A percentile compares a stretch with the other conserved stretches of the same genome.
These are phyloP conservation scores for Hypericum perforatum DNA, from an alignment of 345 rosid species.

Conservation along the genomic window DNA sequence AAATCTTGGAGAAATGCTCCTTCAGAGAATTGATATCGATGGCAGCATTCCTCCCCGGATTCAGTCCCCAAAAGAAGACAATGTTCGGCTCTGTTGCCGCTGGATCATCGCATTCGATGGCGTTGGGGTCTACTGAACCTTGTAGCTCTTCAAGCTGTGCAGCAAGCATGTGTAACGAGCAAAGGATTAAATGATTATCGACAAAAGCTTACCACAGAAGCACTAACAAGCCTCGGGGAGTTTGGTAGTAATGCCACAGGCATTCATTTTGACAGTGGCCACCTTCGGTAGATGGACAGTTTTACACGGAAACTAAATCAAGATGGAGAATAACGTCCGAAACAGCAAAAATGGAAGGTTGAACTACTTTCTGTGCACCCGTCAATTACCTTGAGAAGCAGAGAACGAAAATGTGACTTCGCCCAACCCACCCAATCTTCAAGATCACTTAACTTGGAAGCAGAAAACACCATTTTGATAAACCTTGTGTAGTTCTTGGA, in stretches of 20 bases:
- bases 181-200: too few species aligned
- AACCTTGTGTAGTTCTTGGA: constrained; percentile 34
- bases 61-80: constrained; percentile 44
- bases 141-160: constrained; percentile 43
- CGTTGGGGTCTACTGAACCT: constrained; percentile 48
- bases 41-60: constrained; percentile 19
- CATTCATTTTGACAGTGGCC: too few species aligned
- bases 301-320: too few species aligned
- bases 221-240: constrained; percentile 1
- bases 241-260: too few species aligned
- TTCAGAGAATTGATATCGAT: constrained; percentile 24
- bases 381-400: constrained; percentile 35
- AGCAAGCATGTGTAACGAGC: neutral
- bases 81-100: constrained; percentile 24
- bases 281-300: too few species aligned
- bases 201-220: too few species aligned
- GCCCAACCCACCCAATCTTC: constrained; percentile 62
- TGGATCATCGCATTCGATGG: constrained; percentile 33
- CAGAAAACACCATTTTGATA: constrained; percentile 37
- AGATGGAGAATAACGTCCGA: too few species aligned
- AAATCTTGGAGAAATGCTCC: constrained; percentile 32
- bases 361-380: neutral
- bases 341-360: neutral
- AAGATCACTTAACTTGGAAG: constrained; percentile 32
- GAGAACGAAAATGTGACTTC: constrained; percentile 46